phyloP scores from a whole-genome alignment of 1,139 yeast genomes.

The Lodderomyces elongisporus region DNA sequence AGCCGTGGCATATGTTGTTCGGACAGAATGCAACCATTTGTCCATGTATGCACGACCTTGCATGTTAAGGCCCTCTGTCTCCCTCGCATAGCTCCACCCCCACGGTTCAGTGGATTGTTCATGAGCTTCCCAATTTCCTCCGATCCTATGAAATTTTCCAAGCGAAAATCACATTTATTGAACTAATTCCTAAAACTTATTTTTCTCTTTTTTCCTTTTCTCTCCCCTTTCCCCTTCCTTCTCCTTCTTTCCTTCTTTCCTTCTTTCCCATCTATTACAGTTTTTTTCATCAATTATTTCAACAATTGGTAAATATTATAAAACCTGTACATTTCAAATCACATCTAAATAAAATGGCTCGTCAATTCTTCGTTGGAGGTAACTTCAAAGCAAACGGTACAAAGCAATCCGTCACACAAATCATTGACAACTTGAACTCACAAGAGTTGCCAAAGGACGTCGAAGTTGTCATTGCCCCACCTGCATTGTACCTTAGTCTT shows the following conservation, averaged over 20 bases:
- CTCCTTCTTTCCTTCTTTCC: not conserved
- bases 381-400: slow-evolving; percentile 99
- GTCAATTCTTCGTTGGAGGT: slow-evolving; percentile 96
- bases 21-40: too few relatives aligned
- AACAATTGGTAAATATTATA: not conserved
- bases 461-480: slow-evolving; percentile 95
- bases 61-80: too few relatives aligned
- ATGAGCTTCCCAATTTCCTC: too few relatives aligned
- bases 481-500: slow-evolving; percentile 83
- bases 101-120: too few relatives aligned
- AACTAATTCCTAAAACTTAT: too few relatives aligned
- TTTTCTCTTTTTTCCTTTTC: too few relatives aligned
- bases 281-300: not conserved
- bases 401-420: slow-evolving; percentile 74
- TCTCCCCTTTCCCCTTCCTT: not conserved
- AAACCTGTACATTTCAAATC: not conserved
- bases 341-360: slow-evolving; percentile 49
- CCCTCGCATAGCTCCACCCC: too few relatives aligned
- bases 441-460: slow-evolving; percentile 69
- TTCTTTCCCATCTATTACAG: not conserved
- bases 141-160: too few relatives aligned
- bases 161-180: too few relatives aligned
- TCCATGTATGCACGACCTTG: too few relatives aligned
- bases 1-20: too few relatives aligned
- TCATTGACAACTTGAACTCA: slow-evolving; percentile 76